These are phyloP conservation scores for Solanum ahanhuiri DNA, from an alignment of 257 asterid genomes.

Conservation along the genomic window DNA sequence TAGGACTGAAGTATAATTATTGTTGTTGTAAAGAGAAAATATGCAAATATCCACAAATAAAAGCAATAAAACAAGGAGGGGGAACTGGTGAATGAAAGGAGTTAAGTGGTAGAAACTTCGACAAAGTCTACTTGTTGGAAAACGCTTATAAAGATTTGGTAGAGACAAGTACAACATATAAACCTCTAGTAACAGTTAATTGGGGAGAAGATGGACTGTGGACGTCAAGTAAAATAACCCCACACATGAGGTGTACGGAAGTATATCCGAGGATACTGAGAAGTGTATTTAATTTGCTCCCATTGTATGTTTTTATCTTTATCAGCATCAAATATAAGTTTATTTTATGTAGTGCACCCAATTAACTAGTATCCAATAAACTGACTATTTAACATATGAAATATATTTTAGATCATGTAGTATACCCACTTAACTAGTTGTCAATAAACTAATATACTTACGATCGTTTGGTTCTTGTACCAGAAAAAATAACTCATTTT, in stretches of 20 bases:
- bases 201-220: not conserved
- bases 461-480: not conserved
- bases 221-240: not conserved
- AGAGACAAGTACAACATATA: not conserved
- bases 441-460: not conserved
- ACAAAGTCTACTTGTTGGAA: not conserved
- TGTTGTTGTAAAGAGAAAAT: not conserved
- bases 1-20: not conserved
- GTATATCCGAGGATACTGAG: not conserved
- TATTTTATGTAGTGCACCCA: not conserved
- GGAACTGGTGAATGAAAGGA: not conserved
- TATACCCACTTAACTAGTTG: not conserved
- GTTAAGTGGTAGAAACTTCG: not conserved
- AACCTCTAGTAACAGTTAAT: not conserved
- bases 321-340: not conserved
- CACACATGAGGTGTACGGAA: not conserved
- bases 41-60: not conserved
- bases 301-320: not conserved
- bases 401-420: not conserved
- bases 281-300: not conserved
- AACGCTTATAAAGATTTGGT: not conserved
- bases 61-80: not conserved
- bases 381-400: not conserved
- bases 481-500: not conserved
- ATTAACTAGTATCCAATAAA: not conserved